Conservation (phyloP, 768 basidiomycete species). For the Hygrophorus pudorinus region DNA sequence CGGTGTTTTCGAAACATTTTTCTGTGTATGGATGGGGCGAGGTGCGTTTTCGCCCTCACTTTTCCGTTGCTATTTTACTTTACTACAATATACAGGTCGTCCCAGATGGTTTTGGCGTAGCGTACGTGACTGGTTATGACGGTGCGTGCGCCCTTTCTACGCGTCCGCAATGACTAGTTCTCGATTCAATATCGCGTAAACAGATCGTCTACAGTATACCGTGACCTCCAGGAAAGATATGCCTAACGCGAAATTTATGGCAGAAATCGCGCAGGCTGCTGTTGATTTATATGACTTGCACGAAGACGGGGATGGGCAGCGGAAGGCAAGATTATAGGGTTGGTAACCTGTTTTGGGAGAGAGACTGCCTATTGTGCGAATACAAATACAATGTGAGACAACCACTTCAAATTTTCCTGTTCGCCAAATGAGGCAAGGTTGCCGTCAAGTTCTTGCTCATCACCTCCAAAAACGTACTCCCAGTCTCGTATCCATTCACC, state of each 20-base stretch:
- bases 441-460: slow-evolving; percentile 4
- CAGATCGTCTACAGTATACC: slow-evolving; percentile 78
- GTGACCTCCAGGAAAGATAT: slow-evolving; percentile 80
- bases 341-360: background rate
- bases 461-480: slow-evolving; percentile 9
- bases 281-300: slow-evolving; percentile 66
- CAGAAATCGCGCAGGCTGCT: slow-evolving; percentile 52
- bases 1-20: slow-evolving; percentile 80
- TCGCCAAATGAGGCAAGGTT: background rate
- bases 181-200: slow-evolving; percentile 1
- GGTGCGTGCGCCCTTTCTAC: slow-evolving; percentile 29
- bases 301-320: slow-evolving; percentile 14
- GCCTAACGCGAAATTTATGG: slow-evolving; percentile 65
- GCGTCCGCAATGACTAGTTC: background rate
- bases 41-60: slow-evolving; percentile 23
- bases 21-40: slow-evolving; percentile 90
- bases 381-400: too few relatives aligned
- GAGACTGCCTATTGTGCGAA: too few relatives aligned
- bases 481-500: slow-evolving; percentile 3
- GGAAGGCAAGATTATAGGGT: slow-evolving; percentile 29
- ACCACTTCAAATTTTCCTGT: too few relatives aligned
- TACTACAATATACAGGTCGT: slow-evolving; percentile 47
- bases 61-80: background rate
- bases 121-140: slow-evolving; percentile 87
- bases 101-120: slow-evolving; percentile 88